These are phyloP conservation scores for Penicillium expansum DNA, from an alignment of 2,329 filamentous ascomycete species.

Conservation along the genomic window DNA sequence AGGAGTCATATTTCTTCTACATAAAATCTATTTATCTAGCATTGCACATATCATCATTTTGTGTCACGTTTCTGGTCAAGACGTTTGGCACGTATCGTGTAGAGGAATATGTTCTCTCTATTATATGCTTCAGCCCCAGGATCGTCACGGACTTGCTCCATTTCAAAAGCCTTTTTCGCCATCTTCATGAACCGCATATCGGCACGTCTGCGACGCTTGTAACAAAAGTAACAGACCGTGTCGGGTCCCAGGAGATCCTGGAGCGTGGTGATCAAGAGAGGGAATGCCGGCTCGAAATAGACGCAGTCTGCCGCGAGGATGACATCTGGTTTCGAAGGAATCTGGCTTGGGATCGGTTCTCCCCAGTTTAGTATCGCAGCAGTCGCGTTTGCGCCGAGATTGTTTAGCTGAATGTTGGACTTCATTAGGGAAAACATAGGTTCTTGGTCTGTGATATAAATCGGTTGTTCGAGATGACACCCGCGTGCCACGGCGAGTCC, in stretches of 20 bases:
- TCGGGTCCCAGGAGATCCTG: constrained; percentile 65
- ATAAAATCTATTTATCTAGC: constrained; percentile 11
- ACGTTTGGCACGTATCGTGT: constrained; percentile 32
- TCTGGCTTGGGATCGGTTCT: constrained; percentile 38
- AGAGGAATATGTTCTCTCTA: constrained; percentile 42
- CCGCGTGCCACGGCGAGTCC: constrained; percentile 61
- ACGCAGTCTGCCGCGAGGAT: constrained; percentile 96
- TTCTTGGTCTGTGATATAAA: constrained; percentile 82
- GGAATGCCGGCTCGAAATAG: constrained; percentile 95
- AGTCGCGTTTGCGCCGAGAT: constrained; percentile 60
- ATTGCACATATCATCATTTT: constrained; percentile 8
- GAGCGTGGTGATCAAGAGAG: constrained; percentile 76
- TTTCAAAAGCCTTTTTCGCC: constrained; percentile 63
- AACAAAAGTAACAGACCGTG: constrained; percentile 81
- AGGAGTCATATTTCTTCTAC: constrained; percentile 4
- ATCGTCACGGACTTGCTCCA: constrained; percentile 62
- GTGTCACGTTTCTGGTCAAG: background rate
- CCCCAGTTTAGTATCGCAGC: constrained; percentile 79
- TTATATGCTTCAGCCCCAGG: constrained; percentile 34
- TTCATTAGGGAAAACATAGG: constrained; percentile 84
- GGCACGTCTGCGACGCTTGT: constrained; percentile 84
- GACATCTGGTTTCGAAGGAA: constrained; percentile 62
- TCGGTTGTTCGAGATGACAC: constrained; percentile 51
- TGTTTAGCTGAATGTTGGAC: constrained; percentile 81
- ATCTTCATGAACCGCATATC: constrained; percentile 73